Evolutionary conservation across 192 early-diverging fungal genomes (phyloP).

Genomic region (Phycomyces blakesleeanus): DNA sequence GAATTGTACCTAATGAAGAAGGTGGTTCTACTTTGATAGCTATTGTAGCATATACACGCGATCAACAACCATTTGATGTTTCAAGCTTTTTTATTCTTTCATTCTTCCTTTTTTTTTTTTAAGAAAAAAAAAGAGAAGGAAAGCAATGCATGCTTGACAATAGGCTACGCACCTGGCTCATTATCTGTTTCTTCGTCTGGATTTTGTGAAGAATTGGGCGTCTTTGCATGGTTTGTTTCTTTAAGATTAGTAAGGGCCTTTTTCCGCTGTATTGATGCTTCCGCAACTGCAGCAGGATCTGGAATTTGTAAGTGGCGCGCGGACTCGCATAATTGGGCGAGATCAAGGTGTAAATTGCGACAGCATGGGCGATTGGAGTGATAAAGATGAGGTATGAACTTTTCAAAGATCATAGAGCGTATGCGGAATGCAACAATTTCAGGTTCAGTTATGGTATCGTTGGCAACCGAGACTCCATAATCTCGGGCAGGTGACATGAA

Average conservation of each 20-base stretch:
- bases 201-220: conserved; percentile 8
- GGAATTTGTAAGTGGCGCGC: conserved; percentile 3
- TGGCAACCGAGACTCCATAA: conserved; percentile 16
- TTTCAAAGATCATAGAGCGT: conserved; percentile 74
- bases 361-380: conserved; percentile 36
- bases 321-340: conserved; percentile 20
- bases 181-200: conserved; percentile 13
- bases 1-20: conserved; percentile 1
- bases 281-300: background rate
- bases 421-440: conserved; percentile 60
- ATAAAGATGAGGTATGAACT: conserved; percentile 59
- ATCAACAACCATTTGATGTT: background rate
- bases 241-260: conserved; percentile 26
- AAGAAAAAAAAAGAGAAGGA: no score
- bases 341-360: conserved; percentile 34
- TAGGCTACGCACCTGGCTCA: conserved; percentile 24
- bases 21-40: conserved; percentile 1
- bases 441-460: conserved; percentile 13
- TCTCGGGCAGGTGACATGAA: conserved; percentile 32
- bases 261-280: conserved; percentile 1
- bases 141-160: no score
- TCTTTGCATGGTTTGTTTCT: conserved; percentile 24
- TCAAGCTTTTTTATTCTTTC: background rate
- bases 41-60: background rate
- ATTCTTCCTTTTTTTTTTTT: conserved; percentile 15